Base-by-base conservation (phyloP, 2,329 filamentous ascomycete species). In the Hymenoscyphus infarciens region DNA sequence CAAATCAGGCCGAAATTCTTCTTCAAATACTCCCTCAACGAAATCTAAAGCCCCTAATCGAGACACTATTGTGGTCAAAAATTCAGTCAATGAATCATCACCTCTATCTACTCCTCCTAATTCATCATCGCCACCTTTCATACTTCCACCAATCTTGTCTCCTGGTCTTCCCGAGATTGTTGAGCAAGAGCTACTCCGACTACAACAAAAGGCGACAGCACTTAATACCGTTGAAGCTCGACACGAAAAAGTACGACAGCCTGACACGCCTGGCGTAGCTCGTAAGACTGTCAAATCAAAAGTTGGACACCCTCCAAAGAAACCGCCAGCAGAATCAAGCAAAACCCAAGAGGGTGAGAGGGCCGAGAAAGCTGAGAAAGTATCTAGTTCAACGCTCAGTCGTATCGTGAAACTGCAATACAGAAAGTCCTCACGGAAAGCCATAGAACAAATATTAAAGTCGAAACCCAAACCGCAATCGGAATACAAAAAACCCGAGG, bases 241-340 rank as follows among this genome's bases (percentile, higher is more conserved):
- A 16, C 69, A 73, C 61, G 72, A 74, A 57, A 69, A 71, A 57
- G 71, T 64, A 54, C 68, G 73, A 25, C 67, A 67, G 52, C 70
- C 71, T 7, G 69, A 72, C 64, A 64, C 73, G 13, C 72, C 70
- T 33, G 72, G 71, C 38, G 73, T 74, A 45, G 73, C 73, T n/a
- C 68, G 69, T 16, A 75, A 74, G 57, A 71, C 70, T 6, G 54
- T 61, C 2, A 67, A 63, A 38, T 64, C 71, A 25, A 74, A 72
- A 52, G 63, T 72, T 64, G 72, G 71, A 25, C 71, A 72, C 62
- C 71, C 71, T 16, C 71, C 72, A 1, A 73, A 72, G 63, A 69
- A 66, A 56, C 58, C 33, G 22, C 64, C 60, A 31, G 65, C 56
- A 16, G 69, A 70, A n/a, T 66, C 68, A 1, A 68, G 60, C 59